Evolutionary conservation across 2,329 filamentous ascomycete genomes (phyloP).

Genomic region (Taxawa tesnikishii): DNA sequence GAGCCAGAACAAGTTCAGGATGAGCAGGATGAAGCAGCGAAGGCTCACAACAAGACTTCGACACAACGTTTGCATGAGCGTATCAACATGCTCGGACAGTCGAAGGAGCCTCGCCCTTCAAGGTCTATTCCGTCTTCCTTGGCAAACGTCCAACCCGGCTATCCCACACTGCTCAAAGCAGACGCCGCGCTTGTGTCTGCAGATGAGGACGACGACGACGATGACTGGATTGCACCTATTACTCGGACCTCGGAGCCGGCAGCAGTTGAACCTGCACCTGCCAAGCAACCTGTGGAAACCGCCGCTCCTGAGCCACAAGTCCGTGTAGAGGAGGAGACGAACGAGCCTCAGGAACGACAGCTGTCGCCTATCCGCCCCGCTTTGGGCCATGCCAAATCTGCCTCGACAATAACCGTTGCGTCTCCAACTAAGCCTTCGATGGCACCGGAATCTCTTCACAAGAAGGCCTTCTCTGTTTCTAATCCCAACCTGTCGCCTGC

Average conservation of each 20-base stretch:
- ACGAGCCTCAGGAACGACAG: not conserved
- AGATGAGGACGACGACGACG: slow-evolving; percentile 35
- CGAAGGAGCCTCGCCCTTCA: slow-evolving; percentile 31
- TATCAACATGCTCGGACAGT: slow-evolving; percentile 62
- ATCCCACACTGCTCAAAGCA: slow-evolving; percentile 11
- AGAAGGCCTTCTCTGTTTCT: slow-evolving; percentile 42
- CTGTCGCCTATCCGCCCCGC: not conserved
- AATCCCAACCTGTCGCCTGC: slow-evolving; percentile 25
- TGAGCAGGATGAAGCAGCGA: slow-evolving; percentile 39
- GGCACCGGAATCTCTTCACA: slow-evolving; percentile 28
- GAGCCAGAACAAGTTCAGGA: slow-evolving; percentile 21
- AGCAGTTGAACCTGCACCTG: slow-evolving; percentile 2
- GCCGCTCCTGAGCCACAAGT: slow-evolving; percentile 1
- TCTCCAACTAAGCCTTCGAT: slow-evolving; percentile 32
- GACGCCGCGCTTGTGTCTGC: slow-evolving; percentile 11
- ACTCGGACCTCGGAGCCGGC: slow-evolving; percentile 7
- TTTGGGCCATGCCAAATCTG: slow-evolving; percentile 19
- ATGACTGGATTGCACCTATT: slow-evolving; percentile 48
- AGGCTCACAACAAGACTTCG: slow-evolving; percentile 72
- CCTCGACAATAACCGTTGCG: slow-evolving; percentile 22
- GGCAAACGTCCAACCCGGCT: slow-evolving; percentile 21
- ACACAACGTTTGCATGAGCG: slow-evolving; percentile 87
- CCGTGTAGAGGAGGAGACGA: too few species aligned
- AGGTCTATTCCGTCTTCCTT: slow-evolving; percentile 23
- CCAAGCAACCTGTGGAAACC: slow-evolving; percentile 1